Base-by-base conservation (phyloP, 257 asterid species). In the Solanum chiquidenum region DNA sequence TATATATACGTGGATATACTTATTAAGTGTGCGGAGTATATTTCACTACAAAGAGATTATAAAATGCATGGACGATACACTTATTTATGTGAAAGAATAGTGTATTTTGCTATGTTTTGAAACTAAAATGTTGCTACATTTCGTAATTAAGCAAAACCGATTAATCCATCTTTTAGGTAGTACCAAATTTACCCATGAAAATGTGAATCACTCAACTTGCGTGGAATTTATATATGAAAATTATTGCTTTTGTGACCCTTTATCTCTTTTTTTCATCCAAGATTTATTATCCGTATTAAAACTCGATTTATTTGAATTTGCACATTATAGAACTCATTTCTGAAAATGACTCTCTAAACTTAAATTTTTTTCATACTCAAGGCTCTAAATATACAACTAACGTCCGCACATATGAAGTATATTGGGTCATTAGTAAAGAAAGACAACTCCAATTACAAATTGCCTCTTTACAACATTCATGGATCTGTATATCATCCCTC, bases 311-410 rank as follows among this genome's bases (percentile, higher is more conserved):
- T 58, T 7, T 0, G 1, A 1, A 58, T 58, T 58, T 10, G 12
- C n/a, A 4, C 1, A 23, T 5, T 23, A 0, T 12, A 23, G 0
- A 1, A 0, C 2, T 4, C 0, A 25, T 64, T 64, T 64, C 12
- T n/a, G 0, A 1, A n/a, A 1, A 25, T 0, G 1, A 12, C 9
- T 0, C 16, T 5, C 72, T 18, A 0, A 64, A 11, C 9, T 5
- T 0, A 8, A 25, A 5, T 11, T 25, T 25, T n/a, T 11, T 66
- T 3, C 1, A 23, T 23, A 23, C 1, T 1, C 12, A 23, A 21
- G 0, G 8, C 9, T 25, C 73, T 0, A 25, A 12, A 66, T 66
- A 12, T 66, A 13, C 23, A 0, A 25, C 20, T 0, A 1, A 12
- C 1, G 18, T 66, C 18, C 4, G 1, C 25, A 25, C 13, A 12